Evolutionary conservation across 441 rosid genomes (phyloP).

Genomic region (Pelargonium fulgidum): DNA sequence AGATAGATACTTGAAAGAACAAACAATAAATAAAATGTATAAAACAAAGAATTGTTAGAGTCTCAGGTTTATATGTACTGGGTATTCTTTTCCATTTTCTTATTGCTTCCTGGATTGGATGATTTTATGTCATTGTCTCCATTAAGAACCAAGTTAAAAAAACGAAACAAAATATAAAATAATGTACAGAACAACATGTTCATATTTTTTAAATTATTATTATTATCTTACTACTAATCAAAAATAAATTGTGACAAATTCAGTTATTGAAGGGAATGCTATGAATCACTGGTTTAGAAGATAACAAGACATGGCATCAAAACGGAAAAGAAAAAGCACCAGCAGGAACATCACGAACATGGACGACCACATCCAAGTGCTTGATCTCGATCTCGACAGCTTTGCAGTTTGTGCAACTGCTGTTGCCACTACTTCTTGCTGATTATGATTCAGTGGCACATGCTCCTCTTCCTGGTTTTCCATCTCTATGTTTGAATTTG

Average conservation of each 20-base stretch:
- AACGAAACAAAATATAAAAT: no score
- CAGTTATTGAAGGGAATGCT: conserved; percentile 1
- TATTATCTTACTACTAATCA: background rate
- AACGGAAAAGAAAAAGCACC: conserved; percentile 14
- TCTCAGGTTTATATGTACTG: conserved; percentile 3
- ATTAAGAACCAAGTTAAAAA: no score
- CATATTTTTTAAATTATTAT: background rate
- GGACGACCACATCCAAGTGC: background rate
- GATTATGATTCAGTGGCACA: no score
- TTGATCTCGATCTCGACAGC: conserved; percentile 15
- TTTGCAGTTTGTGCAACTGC: background rate
- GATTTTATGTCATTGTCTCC: no score
- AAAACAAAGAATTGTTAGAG: conserved; percentile 15
- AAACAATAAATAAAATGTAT: conserved; percentile 12
- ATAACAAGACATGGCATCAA: background rate
- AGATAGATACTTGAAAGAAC: conserved; percentile 24
- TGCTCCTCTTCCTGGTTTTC: no score
- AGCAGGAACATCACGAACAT: background rate
- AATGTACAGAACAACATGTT: no score
- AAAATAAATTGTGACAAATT: background rate
- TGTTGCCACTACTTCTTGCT: background rate
- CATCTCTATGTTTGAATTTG: no score
- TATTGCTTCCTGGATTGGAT: background rate
- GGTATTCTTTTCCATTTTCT: conserved; percentile 1
- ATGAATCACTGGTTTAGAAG: conserved; percentile 1